Evolutionary conservation across 2,329 filamentous ascomycete genomes (phyloP), one percentile per base, ranked within the genome.

Genomic region (Botrytis galanthina): DNA sequence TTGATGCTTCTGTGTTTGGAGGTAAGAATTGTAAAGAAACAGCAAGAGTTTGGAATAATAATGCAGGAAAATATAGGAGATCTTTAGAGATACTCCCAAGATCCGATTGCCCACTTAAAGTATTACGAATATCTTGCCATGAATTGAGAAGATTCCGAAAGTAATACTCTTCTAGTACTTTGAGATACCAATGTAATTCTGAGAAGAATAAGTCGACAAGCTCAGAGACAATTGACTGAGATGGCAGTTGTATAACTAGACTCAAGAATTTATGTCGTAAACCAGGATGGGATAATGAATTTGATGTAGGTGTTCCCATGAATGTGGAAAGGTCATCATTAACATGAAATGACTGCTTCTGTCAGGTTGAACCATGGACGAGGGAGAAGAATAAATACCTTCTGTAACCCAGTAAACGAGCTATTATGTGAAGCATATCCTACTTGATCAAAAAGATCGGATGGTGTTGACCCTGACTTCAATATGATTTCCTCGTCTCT

Each of bases 261-360:
- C 48, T 68, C 39, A 70, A 59, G 26, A 37, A 70, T 35, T 48
- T 73, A 37, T 73, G 73, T 20, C 35, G 68, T 66, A 62, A 61
- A 51, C 42, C 42, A 46, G 69, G 69, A 71, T 71, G 69, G 10
- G 54, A 71, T 63, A 63, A 46, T 29, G 57, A 51, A 51, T 29
- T 62, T 46, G 73, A 51, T 44, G 69, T 18, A 66, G 62, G 22
- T 35, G 62, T 35, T 48, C 62, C 62, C 42, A 66, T 48, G 42
- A 66, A 66, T 48, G 62, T 66, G 22, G 42, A 66, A 26, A 66
- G 32, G 22, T 66, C 42, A 48, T 61, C 44, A 51, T 66, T 59
- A 39, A 67, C 29, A 86, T 87, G 57, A 84, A 87, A n/a, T 83
- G 80, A 60, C 85, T 87, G 22, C 83, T 79, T 5, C 81, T 82